These are phyloP conservation scores for Fusarium tupiense DNA, from an alignment of 2,329 filamentous ascomycete genomes.

Conservation along the genomic window DNA sequence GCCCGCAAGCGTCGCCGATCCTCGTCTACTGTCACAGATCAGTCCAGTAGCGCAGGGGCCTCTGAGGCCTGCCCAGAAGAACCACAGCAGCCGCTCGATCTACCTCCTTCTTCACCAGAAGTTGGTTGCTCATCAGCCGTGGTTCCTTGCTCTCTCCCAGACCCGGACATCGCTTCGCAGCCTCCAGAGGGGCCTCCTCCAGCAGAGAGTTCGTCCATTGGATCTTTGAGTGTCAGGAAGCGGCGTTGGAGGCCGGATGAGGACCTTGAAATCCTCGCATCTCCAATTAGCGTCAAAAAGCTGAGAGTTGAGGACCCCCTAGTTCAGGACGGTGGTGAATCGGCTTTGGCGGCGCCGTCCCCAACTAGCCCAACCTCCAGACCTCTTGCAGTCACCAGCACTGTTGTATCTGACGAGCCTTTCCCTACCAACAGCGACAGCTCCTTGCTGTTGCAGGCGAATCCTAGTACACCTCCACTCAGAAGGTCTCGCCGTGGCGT, in stretches of 20 bases:
- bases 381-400: neutral
- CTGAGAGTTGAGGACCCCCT: neutral
- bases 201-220: neutral
- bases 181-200: neutral
- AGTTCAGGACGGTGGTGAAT: neutral
- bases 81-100: neutral
- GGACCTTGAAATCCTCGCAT: neutral
- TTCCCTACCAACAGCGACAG: too few species aligned
- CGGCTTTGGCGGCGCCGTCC: neutral
- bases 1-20: neutral
- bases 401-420: neutral
- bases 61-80: neutral
- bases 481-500: neutral
- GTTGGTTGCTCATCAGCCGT: neutral
- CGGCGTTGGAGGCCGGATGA: neutral
- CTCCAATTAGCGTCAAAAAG: neutral
- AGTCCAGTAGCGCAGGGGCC: neutral
- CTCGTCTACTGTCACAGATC: neutral
- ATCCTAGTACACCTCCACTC: neutral
- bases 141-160: neutral
- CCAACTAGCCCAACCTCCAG: neutral
- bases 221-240: neutral
- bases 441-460: neutral
- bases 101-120: neutral
- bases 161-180: rapidly evolving